phyloP scores from a whole-genome alignment of 306 rosid species.

The Prunus mira region DNA sequence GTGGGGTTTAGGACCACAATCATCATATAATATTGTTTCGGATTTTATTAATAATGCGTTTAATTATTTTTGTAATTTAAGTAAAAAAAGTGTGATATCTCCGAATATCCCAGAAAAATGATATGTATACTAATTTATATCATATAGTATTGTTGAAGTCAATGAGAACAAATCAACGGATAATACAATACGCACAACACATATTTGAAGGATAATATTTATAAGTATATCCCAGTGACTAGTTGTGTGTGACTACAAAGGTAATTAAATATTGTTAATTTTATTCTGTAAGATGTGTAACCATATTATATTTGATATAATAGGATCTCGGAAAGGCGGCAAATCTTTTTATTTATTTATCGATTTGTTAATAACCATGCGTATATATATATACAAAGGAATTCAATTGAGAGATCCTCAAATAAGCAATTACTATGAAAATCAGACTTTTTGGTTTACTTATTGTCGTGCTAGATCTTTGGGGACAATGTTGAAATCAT shows the following conservation, averaged over 20 bases:
- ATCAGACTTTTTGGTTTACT: neutral
- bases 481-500: neutral
- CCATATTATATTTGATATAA: neutral
- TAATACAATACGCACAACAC: neutral
- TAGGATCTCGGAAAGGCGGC: conserved; percentile 2
- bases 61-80: too few relatives aligned
- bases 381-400: fast-evolving
- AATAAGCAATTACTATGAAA: neutral
- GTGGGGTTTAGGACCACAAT: neutral
- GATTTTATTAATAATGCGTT: neutral
- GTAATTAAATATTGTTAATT: conserved; percentile 3
- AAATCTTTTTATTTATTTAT: neutral
- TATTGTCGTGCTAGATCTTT: neutral
- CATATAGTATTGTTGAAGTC: neutral
- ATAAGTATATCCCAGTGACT: neutral
- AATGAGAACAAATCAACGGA: too few relatives aligned
- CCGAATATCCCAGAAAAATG: neutral
- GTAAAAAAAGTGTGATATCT: neutral
- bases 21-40: neutral
- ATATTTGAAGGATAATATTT: neutral
- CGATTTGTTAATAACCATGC: too few relatives aligned
- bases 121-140: neutral
- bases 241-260: neutral
- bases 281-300: conserved; percentile 10
- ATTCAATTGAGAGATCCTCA: too few relatives aligned